phyloP scores from a whole-genome alignment of 805 yeast species.

The Saccharomycopsis amapae region DNA sequence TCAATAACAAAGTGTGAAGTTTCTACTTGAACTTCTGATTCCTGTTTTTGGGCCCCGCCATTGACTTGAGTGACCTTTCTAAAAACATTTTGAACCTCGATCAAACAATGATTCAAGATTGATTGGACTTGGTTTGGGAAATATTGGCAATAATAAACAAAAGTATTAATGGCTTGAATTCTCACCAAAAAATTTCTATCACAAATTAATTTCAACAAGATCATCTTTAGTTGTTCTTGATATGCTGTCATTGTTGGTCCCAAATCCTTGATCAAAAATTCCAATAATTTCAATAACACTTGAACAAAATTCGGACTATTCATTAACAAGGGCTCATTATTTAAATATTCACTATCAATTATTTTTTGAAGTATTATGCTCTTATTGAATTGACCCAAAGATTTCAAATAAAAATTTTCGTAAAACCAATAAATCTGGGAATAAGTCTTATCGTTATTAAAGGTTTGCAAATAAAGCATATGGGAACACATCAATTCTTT shows the following conservation, averaged over 20 bases:
- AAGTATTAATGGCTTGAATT: slow-evolving; percentile 33
- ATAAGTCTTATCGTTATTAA: slow-evolving; percentile 24
- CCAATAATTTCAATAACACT: slow-evolving; percentile 24
- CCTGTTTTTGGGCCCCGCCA: slow-evolving; percentile 21
- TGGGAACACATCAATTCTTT: slow-evolving; percentile 27
- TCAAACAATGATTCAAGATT: slow-evolving; percentile 19
- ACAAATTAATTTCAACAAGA: slow-evolving; percentile 32
- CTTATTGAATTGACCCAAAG: slow-evolving; percentile 32
- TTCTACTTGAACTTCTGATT: slow-evolving; percentile 3
- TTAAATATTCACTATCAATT: slow-evolving; percentile 25
- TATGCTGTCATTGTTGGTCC: slow-evolving; percentile 28
- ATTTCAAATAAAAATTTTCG: slow-evolving; percentile 25
- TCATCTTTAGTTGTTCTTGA: slow-evolving; percentile 28
- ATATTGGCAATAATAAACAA: slow-evolving; percentile 29
- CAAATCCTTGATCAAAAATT: slow-evolving; percentile 19
- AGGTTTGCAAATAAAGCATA: slow-evolving; percentile 22
- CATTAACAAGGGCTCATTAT: slow-evolving; percentile 14
- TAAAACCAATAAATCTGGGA: slow-evolving; percentile 23
- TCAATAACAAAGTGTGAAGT: slow-evolving; percentile 16
- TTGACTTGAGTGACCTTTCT: slow-evolving; percentile 7
- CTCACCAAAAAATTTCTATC: slow-evolving; percentile 36
- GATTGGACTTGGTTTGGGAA: slow-evolving; percentile 33
- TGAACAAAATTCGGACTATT: slow-evolving; percentile 21
- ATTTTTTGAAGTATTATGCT: slow-evolving; percentile 21
- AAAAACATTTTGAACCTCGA: slow-evolving; percentile 18